Evolutionary conservation across 495 filamentous ascomycete genomes (phyloP), one percentile per base, ranked within the genome.

Genomic region (Annulohypoxylon nitens): DNA sequence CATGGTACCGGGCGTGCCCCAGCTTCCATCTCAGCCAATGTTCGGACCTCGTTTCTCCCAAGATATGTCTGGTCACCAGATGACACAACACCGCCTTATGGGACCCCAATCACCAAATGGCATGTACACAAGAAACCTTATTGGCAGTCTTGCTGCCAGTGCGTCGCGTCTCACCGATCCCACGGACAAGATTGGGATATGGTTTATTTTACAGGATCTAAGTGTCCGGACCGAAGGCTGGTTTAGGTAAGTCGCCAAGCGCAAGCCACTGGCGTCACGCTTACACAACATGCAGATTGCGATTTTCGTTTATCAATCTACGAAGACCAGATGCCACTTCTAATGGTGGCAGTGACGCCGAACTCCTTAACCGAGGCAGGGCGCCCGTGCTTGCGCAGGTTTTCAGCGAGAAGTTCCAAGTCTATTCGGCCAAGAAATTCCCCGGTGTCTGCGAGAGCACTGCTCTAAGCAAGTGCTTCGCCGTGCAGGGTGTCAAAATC

Each of bases 401-500:
- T 72, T 99, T 96, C 79, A 94, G 91, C 39, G 93, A 97, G 12
- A 86, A 89, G 16, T 98, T 99, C 86, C 93, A 96, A 69, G 96
- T 99, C 50, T 98, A 90, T 80, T 94, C 91, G 4, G 96, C 96
- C 37, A 99, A 99, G 87, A 97, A 97, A 73, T 99, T 99, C 85
- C 95, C 96, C 0, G 96, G 96, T 66, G 96, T 99, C 0, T 97
- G 97, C 71, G 95, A 98, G 78, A 95, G 92, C 78, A 99, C 96
- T 2, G 80, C 87, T n/a, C 82, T 99, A 18, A 97, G 94, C 86
- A 97, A 97, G 79, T 92, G 89, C 75, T 99, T 99, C 81, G 96
- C 96, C 10, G 86, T 89, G 8, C 96, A 99, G 75, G 96, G 96
- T n/a, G 95, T 97, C 81, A 97, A 97, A 81, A 97, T 97, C 16